Evolutionary conservation across 306 rosid species (phyloP), one percentile per base, ranked within the genome.

Genomic region (Quercus agrifolia): DNA sequence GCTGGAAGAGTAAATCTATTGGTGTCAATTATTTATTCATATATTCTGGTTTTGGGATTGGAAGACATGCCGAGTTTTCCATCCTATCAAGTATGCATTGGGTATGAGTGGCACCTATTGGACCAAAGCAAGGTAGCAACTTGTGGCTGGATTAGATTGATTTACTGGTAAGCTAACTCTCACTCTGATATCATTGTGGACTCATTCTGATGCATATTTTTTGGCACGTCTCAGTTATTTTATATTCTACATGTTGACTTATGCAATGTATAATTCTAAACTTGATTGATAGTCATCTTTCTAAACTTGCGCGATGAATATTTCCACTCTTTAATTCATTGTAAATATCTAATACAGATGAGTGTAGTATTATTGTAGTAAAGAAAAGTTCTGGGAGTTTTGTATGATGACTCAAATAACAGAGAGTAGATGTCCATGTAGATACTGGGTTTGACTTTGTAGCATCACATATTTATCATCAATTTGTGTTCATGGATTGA

Each of bases 61-160:
- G 99, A 96, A 96, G 87, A 89, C 93, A 80, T 96, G 99, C 92
- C 90, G 90, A 89, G 97, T 93, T 25, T 95, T 91, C 84, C 2
- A 3, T 28, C 3, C 97, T 77, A 89, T 96, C 54, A 93, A 87
- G 88, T 96, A 13, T 90, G 97, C 90, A 96, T 21, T 21, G 23
- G 23, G 23, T 21, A 21, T 21, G 23, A 21, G 23, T 21, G 23
- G 23, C 23, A 96, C 84, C 96, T 97, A 4, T 74, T 88, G 85
- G 99, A 91, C 77, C 97, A 91, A 82, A 96, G 99, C 80, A 96
- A 91, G 84, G 99, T 96, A 56, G 99, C 96, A 51, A 95, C 98
- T 0, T 95, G 99, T 77, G 97, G 99, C 76, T 95, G 99, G 99
- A 96, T 90, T 78, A 98, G 99, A 73, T 79, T 93, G 91, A 95